Percentiles rank a stretch among this genome's conserved stretches.
phyloP scores from a whole-genome alignment of 768 basidiomycete genomes.

The Pleurotus djamor region DNA sequence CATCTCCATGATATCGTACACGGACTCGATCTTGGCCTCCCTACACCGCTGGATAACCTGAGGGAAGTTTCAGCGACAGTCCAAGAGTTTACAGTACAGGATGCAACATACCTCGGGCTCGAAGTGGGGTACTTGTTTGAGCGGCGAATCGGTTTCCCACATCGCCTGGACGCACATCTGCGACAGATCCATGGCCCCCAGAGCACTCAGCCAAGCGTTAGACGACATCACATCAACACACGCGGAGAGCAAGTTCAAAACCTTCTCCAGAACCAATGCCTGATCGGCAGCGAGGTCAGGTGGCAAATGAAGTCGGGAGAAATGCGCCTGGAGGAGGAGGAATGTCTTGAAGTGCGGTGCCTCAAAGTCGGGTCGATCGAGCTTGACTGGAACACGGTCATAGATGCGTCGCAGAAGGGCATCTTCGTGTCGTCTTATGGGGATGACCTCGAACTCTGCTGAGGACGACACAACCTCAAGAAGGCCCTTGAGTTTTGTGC shows the following conservation, averaged over 20 bases:
- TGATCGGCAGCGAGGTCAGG: constrained; percentile 95
- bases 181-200: constrained; percentile 96
- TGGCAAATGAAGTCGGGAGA: constrained; percentile 88
- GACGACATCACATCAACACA: constrained; percentile 99
- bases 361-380: constrained; percentile 80
- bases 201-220: constrained; percentile 91
- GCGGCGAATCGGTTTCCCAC: constrained; percentile 95
- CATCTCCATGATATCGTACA: constrained; percentile 99
- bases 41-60: constrained; percentile 86
- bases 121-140: constrained; percentile 97
- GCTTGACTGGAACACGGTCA: constrained; percentile 95
- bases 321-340: constrained; percentile 95
- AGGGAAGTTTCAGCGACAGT: background rate
- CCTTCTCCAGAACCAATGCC: constrained; percentile 81
- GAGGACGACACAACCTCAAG: constrained; percentile 97
- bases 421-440: constrained; percentile 95
- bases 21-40: constrained; percentile 76
- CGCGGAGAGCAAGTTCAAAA: constrained; percentile 87
- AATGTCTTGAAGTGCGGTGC: constrained; percentile 98
- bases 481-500: constrained; percentile 94
- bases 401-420: constrained; percentile 83
- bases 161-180: constrained; percentile 99
- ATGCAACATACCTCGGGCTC: constrained; percentile 69
- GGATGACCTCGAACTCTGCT: constrained; percentile 92
- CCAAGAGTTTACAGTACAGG: background rate